Conservation (phyloP, 2,329 filamentous ascomycete genomes). For the Epichloe sibirici region DNA sequence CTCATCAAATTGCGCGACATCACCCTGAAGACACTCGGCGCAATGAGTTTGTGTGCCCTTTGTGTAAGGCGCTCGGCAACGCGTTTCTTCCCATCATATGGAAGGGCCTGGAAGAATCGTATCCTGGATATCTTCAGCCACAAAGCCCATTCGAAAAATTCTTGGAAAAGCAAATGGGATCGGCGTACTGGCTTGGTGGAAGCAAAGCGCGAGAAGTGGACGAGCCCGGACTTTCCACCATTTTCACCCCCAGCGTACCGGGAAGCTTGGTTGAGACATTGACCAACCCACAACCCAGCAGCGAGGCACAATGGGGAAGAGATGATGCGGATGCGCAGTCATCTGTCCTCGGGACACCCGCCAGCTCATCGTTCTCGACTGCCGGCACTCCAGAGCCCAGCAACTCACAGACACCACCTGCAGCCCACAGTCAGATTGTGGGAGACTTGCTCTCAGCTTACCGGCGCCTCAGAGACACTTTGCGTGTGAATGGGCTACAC, state of each 20-base stretch:
- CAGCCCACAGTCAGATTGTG: slow-evolving; percentile 20
- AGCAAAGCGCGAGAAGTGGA: slow-evolving; percentile 24
- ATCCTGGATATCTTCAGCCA: slow-evolving; percentile 58
- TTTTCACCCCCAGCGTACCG: slow-evolving; percentile 25
- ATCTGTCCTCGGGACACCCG: slow-evolving; percentile 25
- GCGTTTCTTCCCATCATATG: slow-evolving; percentile 90
- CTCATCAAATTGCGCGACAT: slow-evolving; percentile 84
- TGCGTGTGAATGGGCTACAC: slow-evolving; percentile 41
- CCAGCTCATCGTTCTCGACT: slow-evolving; percentile 30
- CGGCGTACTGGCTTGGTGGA: slow-evolving; percentile 28
- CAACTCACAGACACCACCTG: slow-evolving; percentile 6
- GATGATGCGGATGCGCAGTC: slow-evolving; percentile 23
- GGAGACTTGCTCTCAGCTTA: slow-evolving; percentile 49
- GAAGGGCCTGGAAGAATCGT: slow-evolving; percentile 81
- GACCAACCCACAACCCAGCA: slow-evolving; percentile 24
- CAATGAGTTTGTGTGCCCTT: slow-evolving; percentile 89
- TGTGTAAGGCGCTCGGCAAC: slow-evolving; percentile 95
- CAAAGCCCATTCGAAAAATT: slow-evolving; percentile 54
- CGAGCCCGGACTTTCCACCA: slow-evolving; percentile 16
- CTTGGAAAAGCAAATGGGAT: slow-evolving; percentile 45
- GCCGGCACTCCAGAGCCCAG: slow-evolving; percentile 14
- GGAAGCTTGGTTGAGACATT: slow-evolving; percentile 25
- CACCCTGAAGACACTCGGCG: slow-evolving; percentile 71
- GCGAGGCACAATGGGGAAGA: slow-evolving; percentile 29
- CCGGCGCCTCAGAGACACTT: slow-evolving; percentile 45